phyloP scores from a whole-genome alignment of 176 grass and related monocot species.

The Raddia guianensis region DNA sequence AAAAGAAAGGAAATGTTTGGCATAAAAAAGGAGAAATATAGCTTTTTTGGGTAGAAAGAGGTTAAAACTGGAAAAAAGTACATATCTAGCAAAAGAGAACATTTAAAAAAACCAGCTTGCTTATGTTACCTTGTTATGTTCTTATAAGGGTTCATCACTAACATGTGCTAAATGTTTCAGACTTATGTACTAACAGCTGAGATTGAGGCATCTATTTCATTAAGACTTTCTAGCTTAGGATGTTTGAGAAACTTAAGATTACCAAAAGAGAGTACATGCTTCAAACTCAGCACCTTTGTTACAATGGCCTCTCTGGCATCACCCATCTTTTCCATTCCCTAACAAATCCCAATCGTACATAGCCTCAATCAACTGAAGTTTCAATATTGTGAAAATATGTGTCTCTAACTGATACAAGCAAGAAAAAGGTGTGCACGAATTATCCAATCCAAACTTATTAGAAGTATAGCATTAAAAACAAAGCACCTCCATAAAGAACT shows the following conservation, averaged over 20 bases:
- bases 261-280: slow-evolving; percentile 44
- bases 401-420: neutral
- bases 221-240: neutral
- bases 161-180: neutral
- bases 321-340: slow-evolving; percentile 80
- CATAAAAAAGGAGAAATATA: neutral
- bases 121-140: neutral
- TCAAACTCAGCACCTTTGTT: slow-evolving; percentile 46
- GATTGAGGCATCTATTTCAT: neutral
- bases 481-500: neutral
- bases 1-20: neutral
- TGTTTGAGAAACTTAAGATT: slow-evolving; percentile 23
- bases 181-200: neutral
- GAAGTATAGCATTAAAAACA: neutral
- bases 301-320: slow-evolving; percentile 52
- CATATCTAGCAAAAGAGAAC: neutral
- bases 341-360: slow-evolving; percentile 58
- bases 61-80: neutral
- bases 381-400: slow-evolving; percentile 32
- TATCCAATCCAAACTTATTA: slow-evolving; percentile 1
- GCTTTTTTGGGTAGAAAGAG: neutral
- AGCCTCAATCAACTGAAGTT: slow-evolving; percentile 50
- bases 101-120: neutral
- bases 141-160: neutral
- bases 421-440: neutral